These are phyloP conservation scores for Krasilnikovozyma curviuscula DNA, from an alignment of 768 basidiomycete genomes.

Conservation along the genomic window DNA sequence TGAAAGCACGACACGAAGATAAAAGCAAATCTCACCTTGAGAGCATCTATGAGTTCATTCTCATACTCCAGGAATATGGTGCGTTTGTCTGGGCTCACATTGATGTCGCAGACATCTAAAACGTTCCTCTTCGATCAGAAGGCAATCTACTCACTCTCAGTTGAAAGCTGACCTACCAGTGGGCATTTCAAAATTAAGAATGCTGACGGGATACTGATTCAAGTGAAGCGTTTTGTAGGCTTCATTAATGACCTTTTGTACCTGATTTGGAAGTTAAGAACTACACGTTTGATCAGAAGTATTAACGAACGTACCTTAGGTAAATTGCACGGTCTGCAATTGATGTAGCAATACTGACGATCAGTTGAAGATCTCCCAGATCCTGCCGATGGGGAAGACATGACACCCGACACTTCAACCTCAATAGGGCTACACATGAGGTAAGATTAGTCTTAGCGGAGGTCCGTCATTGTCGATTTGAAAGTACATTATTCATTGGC, in stretches of 20 bases:
- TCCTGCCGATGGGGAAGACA: background rate
- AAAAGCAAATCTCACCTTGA: conserved; percentile 40
- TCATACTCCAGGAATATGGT: conserved; percentile 83
- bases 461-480: too few relatives aligned
- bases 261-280: conserved; percentile 28
- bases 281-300: background rate
- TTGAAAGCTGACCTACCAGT: conserved; percentile 35
- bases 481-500: too few relatives aligned
- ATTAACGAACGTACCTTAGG: conserved; percentile 36
- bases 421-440: background rate
- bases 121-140: background rate
- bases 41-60: conserved; percentile 47
- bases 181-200: conserved; percentile 67
- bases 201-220: conserved; percentile 55
- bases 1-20: background rate
- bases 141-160: background rate
- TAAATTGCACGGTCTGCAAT: conserved; percentile 69
- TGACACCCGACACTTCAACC: background rate
- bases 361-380: conserved; percentile 56
- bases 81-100: conserved; percentile 92
- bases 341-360: conserved; percentile 80
- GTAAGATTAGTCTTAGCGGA: conserved; percentile 15
- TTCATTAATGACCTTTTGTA: conserved; percentile 81
- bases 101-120: conserved; percentile 67
- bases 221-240: conserved; percentile 66